Evolutionary conservation across 129 eudicot species (phyloP).

Genomic region (Chrysanthemum lavandulifolium): DNA sequence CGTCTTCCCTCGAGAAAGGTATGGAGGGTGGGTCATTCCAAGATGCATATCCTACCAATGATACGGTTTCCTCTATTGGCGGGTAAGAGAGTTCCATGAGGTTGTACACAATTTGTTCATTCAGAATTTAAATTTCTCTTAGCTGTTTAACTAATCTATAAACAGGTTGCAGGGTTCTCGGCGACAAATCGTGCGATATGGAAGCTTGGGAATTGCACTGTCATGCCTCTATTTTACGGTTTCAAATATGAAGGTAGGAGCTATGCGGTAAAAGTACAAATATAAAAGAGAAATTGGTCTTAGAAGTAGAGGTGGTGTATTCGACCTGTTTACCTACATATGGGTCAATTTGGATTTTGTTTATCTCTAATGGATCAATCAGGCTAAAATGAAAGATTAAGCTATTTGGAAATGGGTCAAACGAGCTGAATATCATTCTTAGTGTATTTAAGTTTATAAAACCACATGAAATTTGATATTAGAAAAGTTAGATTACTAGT

Average conservation of each 20-base stretch:
- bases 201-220: constrained; percentile 84
- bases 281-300: constrained; percentile 8
- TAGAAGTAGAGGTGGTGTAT: neutral
- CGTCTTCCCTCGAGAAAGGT: constrained; percentile 27
- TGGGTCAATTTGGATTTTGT: constrained; percentile 13
- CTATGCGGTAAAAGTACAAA: constrained; percentile 7
- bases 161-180: constrained; percentile 92
- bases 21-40: constrained; percentile 36
- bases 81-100: constrained; percentile 56
- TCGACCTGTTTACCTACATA: constrained; percentile 8
- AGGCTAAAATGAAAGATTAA: neutral
- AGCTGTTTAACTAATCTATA: constrained; percentile 39
- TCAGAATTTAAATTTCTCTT: constrained; percentile 4
- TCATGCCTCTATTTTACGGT: constrained; percentile 70
- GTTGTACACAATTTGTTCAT: constrained; percentile 2
- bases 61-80: constrained; percentile 41
- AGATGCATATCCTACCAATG: constrained; percentile 46
- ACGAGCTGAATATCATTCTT: constrained; percentile 15
- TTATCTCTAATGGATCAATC: neutral
- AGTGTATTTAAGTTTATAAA: constrained; percentile 3
- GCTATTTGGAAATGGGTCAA: neutral
- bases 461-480: neutral
- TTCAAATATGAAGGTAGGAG: constrained; percentile 78
- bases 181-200: constrained; percentile 81
- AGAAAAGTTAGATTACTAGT: neutral